These are phyloP conservation scores for Blastobotrys mokoenaii DNA, from an alignment of 805 yeast genomes.

Conservation along the genomic window DNA sequence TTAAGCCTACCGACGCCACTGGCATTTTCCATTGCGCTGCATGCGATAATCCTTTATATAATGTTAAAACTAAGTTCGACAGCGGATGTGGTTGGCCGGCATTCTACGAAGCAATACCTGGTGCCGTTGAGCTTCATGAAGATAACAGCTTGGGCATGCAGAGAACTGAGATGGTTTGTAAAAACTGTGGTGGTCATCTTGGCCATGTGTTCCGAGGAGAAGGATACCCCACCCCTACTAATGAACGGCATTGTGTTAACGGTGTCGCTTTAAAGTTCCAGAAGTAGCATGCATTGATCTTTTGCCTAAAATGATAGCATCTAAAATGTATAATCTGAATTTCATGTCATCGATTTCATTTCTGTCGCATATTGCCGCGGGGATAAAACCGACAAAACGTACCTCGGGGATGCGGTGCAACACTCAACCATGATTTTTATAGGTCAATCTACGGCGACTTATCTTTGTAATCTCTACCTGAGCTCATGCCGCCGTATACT, in stretches of 20 bases:
- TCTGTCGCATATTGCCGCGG: too few relatives aligned
- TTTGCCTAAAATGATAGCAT: too few relatives aligned
- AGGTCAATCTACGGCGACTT: too few relatives aligned
- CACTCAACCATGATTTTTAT: too few relatives aligned
- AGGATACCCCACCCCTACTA: constrained; percentile 81
- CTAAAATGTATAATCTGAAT: too few relatives aligned
- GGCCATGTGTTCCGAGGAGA: constrained; percentile 96
- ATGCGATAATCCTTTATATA: constrained; percentile 72
- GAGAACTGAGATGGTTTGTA: constrained; percentile 84
- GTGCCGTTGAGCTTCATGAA: constrained; percentile 51
- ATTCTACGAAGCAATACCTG: constrained; percentile 82
- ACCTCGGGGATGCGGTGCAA: too few relatives aligned
- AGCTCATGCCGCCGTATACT: too few relatives aligned
- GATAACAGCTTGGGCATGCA: constrained; percentile 70
- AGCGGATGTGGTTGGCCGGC: constrained; percentile 99
- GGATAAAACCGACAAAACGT: too few relatives aligned
- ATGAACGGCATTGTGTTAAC: constrained; percentile 92
- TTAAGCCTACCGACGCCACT: constrained; percentile 36
- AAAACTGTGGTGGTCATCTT: constrained; percentile 84
- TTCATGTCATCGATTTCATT: too few relatives aligned
- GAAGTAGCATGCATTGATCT: not conserved
- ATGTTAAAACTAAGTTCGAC: constrained; percentile 71
- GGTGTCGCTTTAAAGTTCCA: constrained; percentile 67
- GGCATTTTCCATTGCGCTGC: constrained; percentile 85
- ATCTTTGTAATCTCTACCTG: too few relatives aligned